Evolutionary conservation across 805 yeast genomes (phyloP).

Genomic region (Candida railenensis): DNA sequence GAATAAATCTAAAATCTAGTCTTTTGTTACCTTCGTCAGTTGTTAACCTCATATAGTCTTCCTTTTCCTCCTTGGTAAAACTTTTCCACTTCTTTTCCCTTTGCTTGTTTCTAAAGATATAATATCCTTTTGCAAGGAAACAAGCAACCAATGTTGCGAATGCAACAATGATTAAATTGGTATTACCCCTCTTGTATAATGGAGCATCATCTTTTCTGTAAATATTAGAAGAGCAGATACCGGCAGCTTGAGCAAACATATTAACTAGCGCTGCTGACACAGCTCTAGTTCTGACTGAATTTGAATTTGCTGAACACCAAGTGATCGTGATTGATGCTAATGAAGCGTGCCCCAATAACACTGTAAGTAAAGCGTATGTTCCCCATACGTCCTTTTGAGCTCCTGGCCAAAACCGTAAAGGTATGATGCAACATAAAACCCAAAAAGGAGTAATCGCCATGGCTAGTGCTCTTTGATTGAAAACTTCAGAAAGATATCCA

Average conservation of each 20-base stretch:
- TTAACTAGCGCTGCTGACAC: constrained; percentile 66
- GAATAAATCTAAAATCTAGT: constrained; percentile 45
- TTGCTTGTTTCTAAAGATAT: constrained; percentile 38
- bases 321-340: constrained; percentile 54
- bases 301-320: constrained; percentile 63
- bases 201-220: constrained; percentile 61
- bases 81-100: constrained; percentile 51
- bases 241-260: constrained; percentile 60
- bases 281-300: constrained; percentile 61
- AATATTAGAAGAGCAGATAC: constrained; percentile 53
- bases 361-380: constrained; percentile 36
- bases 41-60: constrained; percentile 43
- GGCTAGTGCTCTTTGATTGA: constrained; percentile 22
- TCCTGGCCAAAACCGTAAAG: constrained; percentile 39
- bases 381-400: constrained; percentile 41
- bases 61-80: constrained; percentile 49
- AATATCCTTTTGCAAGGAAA: constrained; percentile 33
- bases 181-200: constrained; percentile 57
- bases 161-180: constrained; percentile 34
- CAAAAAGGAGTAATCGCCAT: constrained; percentile 17
- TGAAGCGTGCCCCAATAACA: constrained; percentile 44
- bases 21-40: constrained; percentile 57
- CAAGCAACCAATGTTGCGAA: constrained; percentile 29
- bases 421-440: constrained; percentile 19
- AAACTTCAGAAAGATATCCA: constrained; percentile 21